Evolutionary conservation across 768 basidiomycete species (phyloP).

Genomic region (Leccinum ochraceum): DNA sequence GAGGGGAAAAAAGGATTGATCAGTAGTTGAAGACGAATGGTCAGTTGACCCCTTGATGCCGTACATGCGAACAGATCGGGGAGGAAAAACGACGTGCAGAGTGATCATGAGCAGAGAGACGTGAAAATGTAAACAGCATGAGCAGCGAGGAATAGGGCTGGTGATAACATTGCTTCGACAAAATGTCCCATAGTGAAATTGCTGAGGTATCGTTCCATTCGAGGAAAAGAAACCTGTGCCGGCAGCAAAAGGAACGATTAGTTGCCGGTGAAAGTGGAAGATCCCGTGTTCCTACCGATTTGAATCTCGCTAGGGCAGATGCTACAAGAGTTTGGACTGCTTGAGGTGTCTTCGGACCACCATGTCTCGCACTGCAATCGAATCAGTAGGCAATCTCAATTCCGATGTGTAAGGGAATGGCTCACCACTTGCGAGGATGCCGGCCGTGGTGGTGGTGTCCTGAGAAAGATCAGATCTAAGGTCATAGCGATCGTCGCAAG

Average conservation of each 20-base stretch:
- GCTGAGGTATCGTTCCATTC: conserved; percentile 4
- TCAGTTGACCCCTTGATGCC: background rate
- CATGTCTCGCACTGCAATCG: conserved; percentile 68
- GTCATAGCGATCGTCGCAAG: background rate
- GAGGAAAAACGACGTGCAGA: background rate
- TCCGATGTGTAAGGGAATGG: background rate
- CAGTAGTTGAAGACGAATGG: background rate
- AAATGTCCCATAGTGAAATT: conserved; percentile 8
- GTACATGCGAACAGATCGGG: background rate
- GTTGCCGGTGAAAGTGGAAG: background rate
- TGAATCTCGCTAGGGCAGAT: background rate
- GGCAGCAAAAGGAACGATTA: conserved; percentile 8
- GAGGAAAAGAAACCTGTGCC: conserved; percentile 6
- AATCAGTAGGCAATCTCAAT: conserved; percentile 4
- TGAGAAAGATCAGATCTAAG: conserved; percentile 24
- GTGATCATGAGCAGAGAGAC: background rate
- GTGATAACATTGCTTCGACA: conserved; percentile 18
- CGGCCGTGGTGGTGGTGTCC: conserved; percentile 72
- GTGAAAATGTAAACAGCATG: conserved; percentile 15
- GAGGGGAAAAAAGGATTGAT: too few relatives aligned
- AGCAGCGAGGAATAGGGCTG: conserved; percentile 8
- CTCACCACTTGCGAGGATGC: conserved; percentile 76
- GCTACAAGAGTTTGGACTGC: conserved; percentile 66
- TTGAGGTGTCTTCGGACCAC: conserved; percentile 77
- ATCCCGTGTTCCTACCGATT: conserved; percentile 9